Base-by-base conservation (phyloP, 164 flowering plant genomes). In the Annona cherimola region DNA sequence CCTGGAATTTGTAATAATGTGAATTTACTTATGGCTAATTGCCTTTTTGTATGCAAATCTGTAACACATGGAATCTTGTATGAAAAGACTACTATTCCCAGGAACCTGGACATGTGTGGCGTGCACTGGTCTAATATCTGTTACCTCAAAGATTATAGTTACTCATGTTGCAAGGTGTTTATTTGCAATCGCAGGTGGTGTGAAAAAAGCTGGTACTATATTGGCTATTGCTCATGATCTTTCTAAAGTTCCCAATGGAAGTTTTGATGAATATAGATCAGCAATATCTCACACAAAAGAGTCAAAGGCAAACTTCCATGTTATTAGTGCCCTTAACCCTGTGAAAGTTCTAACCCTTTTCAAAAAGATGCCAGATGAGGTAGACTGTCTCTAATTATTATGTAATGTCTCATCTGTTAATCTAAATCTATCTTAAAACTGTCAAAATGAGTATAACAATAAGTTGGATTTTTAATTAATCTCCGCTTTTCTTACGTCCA, bases 281-380 rank as follows among this genome's bases (percentile, higher is more conserved):
- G 92, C 92, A 50, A 71, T 88, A 61, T 83, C 90, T 72, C 86
- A 84, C 73, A 74, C 79, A 66, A 88, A 79, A 77, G 86, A 81
- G 72, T 73, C 81, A 20, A 87, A 71, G 74, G 81, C 81, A 71
- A 67, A 85, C 35, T 45, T 84, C 26, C 75, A 55, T 67, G 9
- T 71, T 35, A 74, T 75, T 78, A 63, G 80, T 68, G 71, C 80
- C 72, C 78, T 96, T 50, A 86, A 84, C 71, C 91, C 98, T 64
- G 76, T 72, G 46, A 72, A 62, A 63, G 93, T 88, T 68, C 84
- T 89, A 44, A 69, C 71, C 44, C 92, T 96, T 64, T 90, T 93
- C 73, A 84, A 77, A 77, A 88, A 79, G 80, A 90, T 96, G 86
- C 46, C 60, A 60, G 91, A 93, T 82, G 89, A 88, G 99, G 98